phyloP scores from a whole-genome alignment of 495 filamentous ascomycete species.

The Acidomyces sp. region DNA sequence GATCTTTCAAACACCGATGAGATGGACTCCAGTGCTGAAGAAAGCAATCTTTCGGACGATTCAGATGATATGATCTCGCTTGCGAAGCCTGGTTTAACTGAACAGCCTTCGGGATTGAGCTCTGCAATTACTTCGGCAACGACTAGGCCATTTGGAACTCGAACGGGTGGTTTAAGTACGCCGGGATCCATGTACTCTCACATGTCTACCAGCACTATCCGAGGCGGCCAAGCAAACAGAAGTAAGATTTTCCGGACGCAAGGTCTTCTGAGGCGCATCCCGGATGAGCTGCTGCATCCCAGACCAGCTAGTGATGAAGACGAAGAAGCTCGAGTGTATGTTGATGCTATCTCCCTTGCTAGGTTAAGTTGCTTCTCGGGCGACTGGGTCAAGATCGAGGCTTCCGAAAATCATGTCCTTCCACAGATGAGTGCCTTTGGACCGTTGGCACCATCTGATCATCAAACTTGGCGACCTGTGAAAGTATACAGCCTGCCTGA shows the following conservation, averaged over 20 bases:
- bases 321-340: slow-evolving; percentile 75
- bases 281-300: slow-evolving; percentile 70
- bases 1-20: slow-evolving; percentile 37
- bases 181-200: slow-evolving; percentile 76
- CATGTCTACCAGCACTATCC: slow-evolving; percentile 66
- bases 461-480: slow-evolving; percentile 57
- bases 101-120: slow-evolving; percentile 51
- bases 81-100: slow-evolving; percentile 59
- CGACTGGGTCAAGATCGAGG: slow-evolving; percentile 87
- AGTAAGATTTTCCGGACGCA: slow-evolving; percentile 65
- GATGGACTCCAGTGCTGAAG: slow-evolving; percentile 28
- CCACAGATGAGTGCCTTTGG: slow-evolving; percentile 29
- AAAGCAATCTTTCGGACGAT: slow-evolving; percentile 30
- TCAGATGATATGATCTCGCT: slow-evolving; percentile 53
- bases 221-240: slow-evolving; percentile 40
- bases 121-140: slow-evolving; percentile 61
- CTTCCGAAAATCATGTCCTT: slow-evolving; percentile 49
- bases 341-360: slow-evolving; percentile 71
- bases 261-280: slow-evolving; percentile 55
- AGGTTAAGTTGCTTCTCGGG: slow-evolving; percentile 91
- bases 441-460: slow-evolving; percentile 30
- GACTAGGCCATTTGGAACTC: slow-evolving; percentile 50
- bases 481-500: slow-evolving; percentile 82
- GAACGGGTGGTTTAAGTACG: slow-evolving; percentile 54
- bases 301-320: slow-evolving; percentile 73